Evolutionary conservation across 176 grass and related monocot genomes (phyloP).

Genomic region (Eragrostis nindensis): DNA sequence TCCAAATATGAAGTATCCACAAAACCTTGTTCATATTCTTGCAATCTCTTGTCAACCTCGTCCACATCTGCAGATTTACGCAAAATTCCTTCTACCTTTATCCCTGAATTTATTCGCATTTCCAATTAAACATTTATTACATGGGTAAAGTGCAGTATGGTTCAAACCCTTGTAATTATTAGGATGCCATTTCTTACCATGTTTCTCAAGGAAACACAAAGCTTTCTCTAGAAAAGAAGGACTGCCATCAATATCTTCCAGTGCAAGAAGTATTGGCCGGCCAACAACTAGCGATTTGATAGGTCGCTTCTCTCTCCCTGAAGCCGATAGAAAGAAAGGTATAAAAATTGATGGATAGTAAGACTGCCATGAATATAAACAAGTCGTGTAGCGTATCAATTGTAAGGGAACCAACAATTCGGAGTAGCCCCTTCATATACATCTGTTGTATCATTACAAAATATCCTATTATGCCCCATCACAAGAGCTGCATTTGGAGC

Average conservation of each 20-base stretch:
- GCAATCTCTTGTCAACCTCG: conserved; percentile 92
- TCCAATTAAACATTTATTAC: conserved; percentile 36
- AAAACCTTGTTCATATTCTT: conserved; percentile 98
- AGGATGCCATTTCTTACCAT: conserved; percentile 60
- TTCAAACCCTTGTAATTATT: conserved; percentile 9
- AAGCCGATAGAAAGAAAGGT: conserved; percentile 36
- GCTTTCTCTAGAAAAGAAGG: conserved; percentile 99
- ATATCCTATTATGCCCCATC: conserved; percentile 99
- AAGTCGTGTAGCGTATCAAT: conserved; percentile 27
- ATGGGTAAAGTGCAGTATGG: conserved; percentile 10
- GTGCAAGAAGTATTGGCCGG: conserved; percentile 95
- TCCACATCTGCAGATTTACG: conserved; percentile 96
- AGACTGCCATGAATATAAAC: conserved; percentile 3
- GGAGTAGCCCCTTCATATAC: conserved; percentile 86
- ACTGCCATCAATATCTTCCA: conserved; percentile 98
- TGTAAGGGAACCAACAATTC: conserved; percentile 69
- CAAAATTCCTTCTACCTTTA: conserved; percentile 96
- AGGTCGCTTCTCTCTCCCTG: conserved; percentile 93
- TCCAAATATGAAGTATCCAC: conserved; percentile 37
- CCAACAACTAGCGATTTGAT: conserved; percentile 93
- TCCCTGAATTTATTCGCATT: conserved; percentile 65
- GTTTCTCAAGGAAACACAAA: conserved; percentile 94
- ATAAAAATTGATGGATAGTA: conserved; percentile 26
- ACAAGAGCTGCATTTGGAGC: conserved; percentile 99
- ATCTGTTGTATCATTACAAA: conserved; percentile 86